Conservation (phyloP, 2,329 filamentous ascomycete genomes). For the Westerdykella ornata region DNA sequence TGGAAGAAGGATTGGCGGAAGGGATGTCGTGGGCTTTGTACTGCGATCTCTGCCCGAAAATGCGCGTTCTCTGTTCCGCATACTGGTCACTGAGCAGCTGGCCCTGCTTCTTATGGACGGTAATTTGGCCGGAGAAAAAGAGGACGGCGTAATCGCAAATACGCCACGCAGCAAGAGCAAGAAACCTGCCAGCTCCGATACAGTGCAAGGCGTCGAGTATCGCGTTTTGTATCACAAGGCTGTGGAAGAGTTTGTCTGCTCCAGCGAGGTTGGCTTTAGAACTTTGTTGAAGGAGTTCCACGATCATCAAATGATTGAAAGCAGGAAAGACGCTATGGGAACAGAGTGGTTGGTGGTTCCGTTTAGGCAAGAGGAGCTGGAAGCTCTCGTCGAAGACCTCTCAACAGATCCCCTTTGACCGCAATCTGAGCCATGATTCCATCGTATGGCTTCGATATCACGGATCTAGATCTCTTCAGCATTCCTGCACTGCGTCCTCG, state of each 20-base stretch:
- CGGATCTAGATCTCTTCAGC: too few species aligned
- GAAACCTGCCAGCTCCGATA: slow-evolving; percentile 29
- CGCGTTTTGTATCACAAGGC: slow-evolving; percentile 89
- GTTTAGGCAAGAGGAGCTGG: slow-evolving; percentile 80
- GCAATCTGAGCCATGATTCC: too few species aligned
- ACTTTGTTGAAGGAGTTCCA: slow-evolving; percentile 95
- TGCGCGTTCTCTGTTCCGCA: slow-evolving; percentile 75
- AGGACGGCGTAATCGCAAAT: slow-evolving; percentile 12
- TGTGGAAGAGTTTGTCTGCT: slow-evolving; percentile 93
- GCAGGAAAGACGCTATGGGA: slow-evolving; percentile 74
- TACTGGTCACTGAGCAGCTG: slow-evolving; percentile 79
- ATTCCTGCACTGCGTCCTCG: too few species aligned
- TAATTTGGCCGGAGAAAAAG: slow-evolving; percentile 18
- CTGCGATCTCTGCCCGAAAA: slow-evolving; percentile 87
- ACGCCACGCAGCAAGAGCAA: slow-evolving; percentile 22
- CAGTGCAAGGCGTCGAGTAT: slow-evolving; percentile 69
- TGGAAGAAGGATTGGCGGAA: slow-evolving; percentile 72
- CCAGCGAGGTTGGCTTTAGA: slow-evolving; percentile 90
- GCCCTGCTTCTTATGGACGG: slow-evolving; percentile 53
- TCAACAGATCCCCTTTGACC: slow-evolving; percentile 25
- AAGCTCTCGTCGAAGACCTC: slow-evolving; percentile 78
- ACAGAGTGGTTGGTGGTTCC: slow-evolving; percentile 81
- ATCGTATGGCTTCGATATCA: too few species aligned
- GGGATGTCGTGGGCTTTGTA: slow-evolving; percentile 87
- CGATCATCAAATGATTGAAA: slow-evolving; percentile 95